phyloP scores from a whole-genome alignment of 2,329 filamentous ascomycete genomes.

The Orbilia blumenaviensis region DNA sequence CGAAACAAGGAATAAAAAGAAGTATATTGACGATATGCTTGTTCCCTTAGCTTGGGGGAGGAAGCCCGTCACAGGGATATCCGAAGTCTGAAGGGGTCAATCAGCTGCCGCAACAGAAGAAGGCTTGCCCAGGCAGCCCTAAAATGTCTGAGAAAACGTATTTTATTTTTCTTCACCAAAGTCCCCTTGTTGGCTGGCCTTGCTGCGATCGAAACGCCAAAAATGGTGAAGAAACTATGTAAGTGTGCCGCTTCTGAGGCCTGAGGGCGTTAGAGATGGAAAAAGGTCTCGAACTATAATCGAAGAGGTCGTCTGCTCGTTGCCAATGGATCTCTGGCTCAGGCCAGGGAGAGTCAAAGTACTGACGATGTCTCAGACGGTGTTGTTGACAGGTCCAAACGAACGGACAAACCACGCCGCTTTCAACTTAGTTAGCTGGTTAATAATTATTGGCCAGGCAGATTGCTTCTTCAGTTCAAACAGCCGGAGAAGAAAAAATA shows the following conservation, averaged over 20 bases:
- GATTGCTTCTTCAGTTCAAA: not conserved
- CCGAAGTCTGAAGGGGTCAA: slow-evolving; percentile 49
- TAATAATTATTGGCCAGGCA: not conserved
- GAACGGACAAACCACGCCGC: slow-evolving; percentile 4
- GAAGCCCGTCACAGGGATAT: slow-evolving; percentile 51
- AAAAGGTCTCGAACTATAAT: slow-evolving; percentile 22
- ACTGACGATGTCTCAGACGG: slow-evolving; percentile 45
- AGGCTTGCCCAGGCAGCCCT: slow-evolving; percentile 48
- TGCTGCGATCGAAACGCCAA: slow-evolving; percentile 20
- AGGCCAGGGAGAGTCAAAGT: slow-evolving; percentile 44
- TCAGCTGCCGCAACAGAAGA: slow-evolving; percentile 50
- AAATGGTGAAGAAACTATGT: slow-evolving; percentile 29
- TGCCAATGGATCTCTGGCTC: slow-evolving; percentile 5
- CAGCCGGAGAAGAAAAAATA: not conserved
- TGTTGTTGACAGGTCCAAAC: slow-evolving; percentile 43
- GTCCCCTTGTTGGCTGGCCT: slow-evolving; percentile 9
- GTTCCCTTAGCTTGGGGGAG: slow-evolving; percentile 49
- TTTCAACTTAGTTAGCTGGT: not conserved
- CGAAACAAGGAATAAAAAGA: slow-evolving; percentile 44
- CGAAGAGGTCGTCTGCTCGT: not conserved
- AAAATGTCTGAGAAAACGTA: slow-evolving; percentile 51
- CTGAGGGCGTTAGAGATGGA: slow-evolving; percentile 43
- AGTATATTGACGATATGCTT: slow-evolving; percentile 47
- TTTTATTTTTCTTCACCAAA: slow-evolving; percentile 30
- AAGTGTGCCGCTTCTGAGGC: slow-evolving; percentile 34